Percentiles rank a stretch among this genome's conserved stretches.
Evolutionary conservation across 768 basidiomycete species (phyloP).

Genomic region (Mycena maculata): DNA sequence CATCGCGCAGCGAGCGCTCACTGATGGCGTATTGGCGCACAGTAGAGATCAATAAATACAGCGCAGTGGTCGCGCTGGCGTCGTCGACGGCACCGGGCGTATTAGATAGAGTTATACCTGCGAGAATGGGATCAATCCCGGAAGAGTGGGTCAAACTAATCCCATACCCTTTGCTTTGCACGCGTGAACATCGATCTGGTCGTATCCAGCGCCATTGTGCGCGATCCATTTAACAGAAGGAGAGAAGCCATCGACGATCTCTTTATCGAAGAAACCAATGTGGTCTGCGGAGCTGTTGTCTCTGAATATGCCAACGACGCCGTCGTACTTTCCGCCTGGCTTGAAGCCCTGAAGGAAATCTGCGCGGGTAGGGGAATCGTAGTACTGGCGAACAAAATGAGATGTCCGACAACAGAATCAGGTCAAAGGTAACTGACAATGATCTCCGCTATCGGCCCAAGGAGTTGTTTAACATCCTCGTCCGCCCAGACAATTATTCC

Average conservation of each 20-base stretch:
- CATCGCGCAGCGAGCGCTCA: conserved; percentile 67
- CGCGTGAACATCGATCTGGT: conserved; percentile 83
- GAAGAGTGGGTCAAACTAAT: neutral
- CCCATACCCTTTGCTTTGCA: conserved; percentile 74
- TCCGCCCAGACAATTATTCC: conserved; percentile 86
- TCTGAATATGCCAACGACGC: conserved; percentile 81
- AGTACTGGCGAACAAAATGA: conserved; percentile 53
- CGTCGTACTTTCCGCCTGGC: conserved; percentile 78
- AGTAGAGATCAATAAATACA: conserved; percentile 85
- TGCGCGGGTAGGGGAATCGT: conserved; percentile 70
- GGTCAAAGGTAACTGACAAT: conserved; percentile 63
- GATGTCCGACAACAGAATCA: conserved; percentile 32
- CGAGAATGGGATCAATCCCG: conserved; percentile 4
- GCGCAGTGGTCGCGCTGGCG: conserved; percentile 88
- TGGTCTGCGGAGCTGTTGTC: conserved; percentile 72
- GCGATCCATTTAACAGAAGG: conserved; percentile 84
- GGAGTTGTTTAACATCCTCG: conserved; percentile 73
- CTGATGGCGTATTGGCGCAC: conserved; percentile 77
- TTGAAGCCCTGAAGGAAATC: conserved; percentile 76
- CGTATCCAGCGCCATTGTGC: conserved; percentile 94
- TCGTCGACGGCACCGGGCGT: conserved; percentile 93
- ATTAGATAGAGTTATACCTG: conserved; percentile 85
- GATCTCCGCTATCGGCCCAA: conserved; percentile 77
- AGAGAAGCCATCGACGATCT: conserved; percentile 77
- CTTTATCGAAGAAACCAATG: conserved; percentile 82